Base-by-base conservation (phyloP, 202 grass and related monocot species). In the Bolboschoenoplectus hybrid region DNA sequence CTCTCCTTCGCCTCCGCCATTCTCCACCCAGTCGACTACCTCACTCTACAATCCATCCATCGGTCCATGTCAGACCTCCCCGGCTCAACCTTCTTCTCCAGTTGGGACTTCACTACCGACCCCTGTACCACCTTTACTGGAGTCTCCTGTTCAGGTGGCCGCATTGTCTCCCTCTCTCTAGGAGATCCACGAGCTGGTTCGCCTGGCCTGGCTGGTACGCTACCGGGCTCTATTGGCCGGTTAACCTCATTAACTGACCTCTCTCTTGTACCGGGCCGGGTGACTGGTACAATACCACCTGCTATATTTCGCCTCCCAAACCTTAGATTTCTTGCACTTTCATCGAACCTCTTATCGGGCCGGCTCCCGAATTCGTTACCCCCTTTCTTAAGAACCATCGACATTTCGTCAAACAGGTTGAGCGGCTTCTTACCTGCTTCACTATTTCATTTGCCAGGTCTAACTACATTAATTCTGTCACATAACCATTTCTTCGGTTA, bases 71-170 rank as follows among this genome's bases (percentile, higher is more conserved):
- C 69, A 0, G 96, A 98, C 89, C 85, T 91, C 3, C 90, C 88
- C 0, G 93, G 91, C 52, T 94, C 91, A 11, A 13, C 56, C n/a
- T 98, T 96, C 91, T 98, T 98, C 91, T 55, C 80, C 2, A 68
- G 82, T 0, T 98, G 93, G 96, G 96, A 98, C 87, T 98, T 98
- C 90, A 95, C 96, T 4, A 81, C 82, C 1, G 93, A 98, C 86
- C 93, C 96, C 16, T 96, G 96, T 82, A 51, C 1, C 0, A 41
- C 77, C 1, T 98, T 98, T 80, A 49, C 88, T 0, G 96, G 96
- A 1, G 83, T 98, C 3, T 89, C 86, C 66, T 98, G 96, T 91
- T 83, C 89, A 2, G n/a, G 55, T 0, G 84, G 87, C 20, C 91
- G 96, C 63, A 92, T 98, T 6, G 80, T 81, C 11, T 36, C 90